Evolutionary conservation across 192 early-diverging fungal genomes (phyloP).

Genomic region (Podila horticola): DNA sequence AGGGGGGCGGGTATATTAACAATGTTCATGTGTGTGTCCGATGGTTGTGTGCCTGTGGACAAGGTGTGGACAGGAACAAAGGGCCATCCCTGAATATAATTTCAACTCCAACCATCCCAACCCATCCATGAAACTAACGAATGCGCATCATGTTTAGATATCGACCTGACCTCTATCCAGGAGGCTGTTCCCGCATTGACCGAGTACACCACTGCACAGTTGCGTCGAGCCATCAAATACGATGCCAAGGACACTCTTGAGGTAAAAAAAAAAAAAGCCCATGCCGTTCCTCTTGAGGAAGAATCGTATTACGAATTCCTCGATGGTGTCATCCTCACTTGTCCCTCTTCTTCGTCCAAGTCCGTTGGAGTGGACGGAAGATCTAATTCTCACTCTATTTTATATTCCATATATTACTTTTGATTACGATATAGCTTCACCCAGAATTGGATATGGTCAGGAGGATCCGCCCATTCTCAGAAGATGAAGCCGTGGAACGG

Average conservation of each 20-base stretch:
- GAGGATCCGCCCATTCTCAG: constrained; percentile 19
- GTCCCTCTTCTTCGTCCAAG: background rate
- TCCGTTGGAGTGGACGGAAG: background rate
- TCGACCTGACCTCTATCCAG: constrained; percentile 12
- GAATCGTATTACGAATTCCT: background rate
- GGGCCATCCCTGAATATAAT: too few relatives aligned
- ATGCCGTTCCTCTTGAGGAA: background rate
- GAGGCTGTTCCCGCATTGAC: constrained; percentile 7
- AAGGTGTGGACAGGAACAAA: too few relatives aligned
- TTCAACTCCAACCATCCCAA: too few relatives aligned
- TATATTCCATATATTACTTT: too few relatives aligned
- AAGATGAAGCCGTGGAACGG: constrained; percentile 36
- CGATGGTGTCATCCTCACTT: background rate
- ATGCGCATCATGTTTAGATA: constrained; percentile 12
- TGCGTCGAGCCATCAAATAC: constrained; percentile 49
- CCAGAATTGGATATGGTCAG: constrained; percentile 37
- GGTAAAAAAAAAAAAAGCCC: constrained; percentile 8
- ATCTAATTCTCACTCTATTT: background rate
- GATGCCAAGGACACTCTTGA: constrained; percentile 39
- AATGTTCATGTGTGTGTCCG: too few relatives aligned
- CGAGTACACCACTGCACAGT: constrained; percentile 15
- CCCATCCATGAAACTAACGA: too few relatives aligned
- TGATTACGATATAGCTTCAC: constrained; percentile 19
- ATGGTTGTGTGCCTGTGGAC: too few relatives aligned
- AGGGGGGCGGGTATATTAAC: too few relatives aligned